These are phyloP conservation scores for Ophiostoma montium DNA, from an alignment of 2,329 filamentous ascomycete genomes.

Conservation along the genomic window DNA sequence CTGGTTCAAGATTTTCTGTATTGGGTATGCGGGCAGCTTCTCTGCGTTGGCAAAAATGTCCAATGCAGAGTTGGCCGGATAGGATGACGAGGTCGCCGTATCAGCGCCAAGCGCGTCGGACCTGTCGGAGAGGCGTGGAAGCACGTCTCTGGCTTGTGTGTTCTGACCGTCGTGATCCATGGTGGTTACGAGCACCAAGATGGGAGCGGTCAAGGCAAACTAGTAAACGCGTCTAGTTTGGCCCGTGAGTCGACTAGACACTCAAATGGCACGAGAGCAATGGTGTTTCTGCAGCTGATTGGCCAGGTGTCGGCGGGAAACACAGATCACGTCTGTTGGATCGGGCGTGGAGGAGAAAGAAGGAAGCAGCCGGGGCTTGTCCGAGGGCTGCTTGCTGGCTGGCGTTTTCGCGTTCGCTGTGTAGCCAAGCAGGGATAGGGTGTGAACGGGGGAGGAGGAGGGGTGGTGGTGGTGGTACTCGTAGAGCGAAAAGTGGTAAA, in stretches of 20 bases:
- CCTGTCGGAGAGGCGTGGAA: constrained; percentile 12
- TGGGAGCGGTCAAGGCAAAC: background rate
- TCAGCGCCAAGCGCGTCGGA: constrained; percentile 11
- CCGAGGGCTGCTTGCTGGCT: background rate
- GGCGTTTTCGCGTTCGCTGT: background rate
- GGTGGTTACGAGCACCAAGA: constrained; percentile 12
- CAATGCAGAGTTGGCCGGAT: constrained; percentile 10
- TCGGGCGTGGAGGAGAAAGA: background rate
- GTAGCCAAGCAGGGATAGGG: background rate
- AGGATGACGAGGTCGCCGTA: background rate
- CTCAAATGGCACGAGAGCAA: background rate
- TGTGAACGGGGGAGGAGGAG: background rate
- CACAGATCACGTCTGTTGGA: background rate
- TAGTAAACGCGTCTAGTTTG: background rate
- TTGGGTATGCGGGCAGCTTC: constrained; percentile 6
- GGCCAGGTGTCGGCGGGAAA: background rate
- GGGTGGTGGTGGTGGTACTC: too few relatives aligned
- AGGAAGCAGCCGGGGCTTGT: background rate
- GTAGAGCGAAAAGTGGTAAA: background rate
- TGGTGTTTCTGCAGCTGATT: background rate
- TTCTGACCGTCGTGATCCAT: constrained; percentile 13
- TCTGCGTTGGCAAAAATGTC: constrained; percentile 8
- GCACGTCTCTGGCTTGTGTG: constrained; percentile 10
- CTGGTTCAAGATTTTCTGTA: constrained; percentile 5
- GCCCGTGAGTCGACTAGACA: background rate